Evolutionary conservation across 169 alveolate species (phyloP).

Genomic region (Plasmodium billcollinsi): DNA sequence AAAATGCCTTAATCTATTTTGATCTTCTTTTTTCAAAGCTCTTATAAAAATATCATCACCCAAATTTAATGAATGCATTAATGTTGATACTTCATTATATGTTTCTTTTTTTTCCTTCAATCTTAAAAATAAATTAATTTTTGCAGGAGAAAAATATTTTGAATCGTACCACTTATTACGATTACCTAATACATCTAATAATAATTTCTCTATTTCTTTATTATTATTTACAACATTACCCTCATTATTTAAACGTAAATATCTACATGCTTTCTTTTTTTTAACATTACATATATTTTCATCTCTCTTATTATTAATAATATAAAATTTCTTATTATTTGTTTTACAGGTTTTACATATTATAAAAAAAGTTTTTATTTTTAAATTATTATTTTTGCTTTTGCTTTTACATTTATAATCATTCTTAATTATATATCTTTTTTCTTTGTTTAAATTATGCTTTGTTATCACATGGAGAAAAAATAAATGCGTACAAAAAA

Average conservation of each 20-base stretch:
- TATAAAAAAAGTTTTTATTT: no score
- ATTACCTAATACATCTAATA: constrained; percentile 23
- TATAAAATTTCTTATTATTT: no score
- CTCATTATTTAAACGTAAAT: background rate
- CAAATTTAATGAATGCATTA: constrained; percentile 67
- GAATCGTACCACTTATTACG: constrained; percentile 49
- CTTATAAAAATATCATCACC: constrained; percentile 71
- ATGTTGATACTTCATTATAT: constrained; percentile 49
- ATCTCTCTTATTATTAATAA: no score
- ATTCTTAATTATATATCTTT: no score
- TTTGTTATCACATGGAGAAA: no score
- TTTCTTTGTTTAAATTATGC: no score
- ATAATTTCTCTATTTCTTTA: constrained; percentile 36
- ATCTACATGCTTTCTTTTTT: background rate
- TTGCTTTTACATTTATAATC: no score
- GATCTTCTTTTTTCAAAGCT: constrained; percentile 41
- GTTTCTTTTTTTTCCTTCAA: constrained; percentile 38
- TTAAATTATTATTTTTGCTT: no score
- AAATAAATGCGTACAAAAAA: no score
- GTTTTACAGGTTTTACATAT: no score
- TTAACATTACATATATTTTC: background rate
- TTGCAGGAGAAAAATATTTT: constrained; percentile 59
- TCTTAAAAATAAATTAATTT: constrained; percentile 70
- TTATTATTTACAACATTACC: constrained; percentile 33
- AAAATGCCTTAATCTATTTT: constrained; percentile 16